Percentiles rank a stretch among this genome's conserved stretches.
phyloP scores from a whole-genome alignment of 1,284 basidiomycete genomes.

The Melanopsichium pennsylvanicum region DNA sequence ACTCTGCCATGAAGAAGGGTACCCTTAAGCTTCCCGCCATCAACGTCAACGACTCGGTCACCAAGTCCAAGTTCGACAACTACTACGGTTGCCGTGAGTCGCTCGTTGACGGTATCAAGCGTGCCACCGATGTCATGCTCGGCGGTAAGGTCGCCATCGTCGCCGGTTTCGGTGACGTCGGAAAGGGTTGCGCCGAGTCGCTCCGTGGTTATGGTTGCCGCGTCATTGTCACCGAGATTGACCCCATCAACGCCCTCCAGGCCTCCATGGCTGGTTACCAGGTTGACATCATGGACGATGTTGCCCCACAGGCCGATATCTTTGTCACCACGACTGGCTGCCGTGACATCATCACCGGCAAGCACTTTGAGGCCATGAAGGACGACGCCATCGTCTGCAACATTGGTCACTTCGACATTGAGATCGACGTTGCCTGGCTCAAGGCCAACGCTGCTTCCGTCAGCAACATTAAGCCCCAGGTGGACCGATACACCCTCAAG shows the following conservation, averaged over 20 bases:
- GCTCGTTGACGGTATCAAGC: slow-evolving; percentile 99
- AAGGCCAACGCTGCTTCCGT: slow-evolving; percentile 87
- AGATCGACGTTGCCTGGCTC: slow-evolving; percentile 98
- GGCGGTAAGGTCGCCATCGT: slow-evolving; percentile 99
- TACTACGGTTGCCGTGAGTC: slow-evolving; percentile 85
- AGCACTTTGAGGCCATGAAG: slow-evolving; percentile 93
- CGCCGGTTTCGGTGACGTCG: slow-evolving; percentile 98
- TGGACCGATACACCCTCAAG: slow-evolving; percentile 92
- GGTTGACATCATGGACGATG: slow-evolving; percentile 98
- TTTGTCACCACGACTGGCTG: slow-evolving; percentile 99
- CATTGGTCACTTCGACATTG: slow-evolving; percentile 98
- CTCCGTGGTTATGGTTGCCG: slow-evolving; percentile 95
- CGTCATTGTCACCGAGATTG: slow-evolving; percentile 96
- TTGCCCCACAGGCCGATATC: slow-evolving; percentile 84
- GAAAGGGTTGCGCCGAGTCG: slow-evolving; percentile 98
- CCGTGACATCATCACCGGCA: slow-evolving; percentile 93
- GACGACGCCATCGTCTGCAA: slow-evolving; percentile 99
- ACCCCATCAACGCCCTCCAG: slow-evolving; percentile 99
- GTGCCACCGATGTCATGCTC: slow-evolving; percentile 99
- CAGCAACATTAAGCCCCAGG: slow-evolving; percentile 98
- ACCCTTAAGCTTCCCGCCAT: slow-evolving; percentile 97
- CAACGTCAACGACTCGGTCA: slow-evolving; percentile 95
- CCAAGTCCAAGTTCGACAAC: slow-evolving; percentile 96
- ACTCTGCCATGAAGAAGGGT: slow-evolving; percentile 95
- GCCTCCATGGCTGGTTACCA: slow-evolving; percentile 99